A percentile compares a stretch with the other conserved stretches of the same genome.
Evolutionary conservation across 257 asterid genomes (phyloP).

Genomic region (Petunia axillaris): DNA sequence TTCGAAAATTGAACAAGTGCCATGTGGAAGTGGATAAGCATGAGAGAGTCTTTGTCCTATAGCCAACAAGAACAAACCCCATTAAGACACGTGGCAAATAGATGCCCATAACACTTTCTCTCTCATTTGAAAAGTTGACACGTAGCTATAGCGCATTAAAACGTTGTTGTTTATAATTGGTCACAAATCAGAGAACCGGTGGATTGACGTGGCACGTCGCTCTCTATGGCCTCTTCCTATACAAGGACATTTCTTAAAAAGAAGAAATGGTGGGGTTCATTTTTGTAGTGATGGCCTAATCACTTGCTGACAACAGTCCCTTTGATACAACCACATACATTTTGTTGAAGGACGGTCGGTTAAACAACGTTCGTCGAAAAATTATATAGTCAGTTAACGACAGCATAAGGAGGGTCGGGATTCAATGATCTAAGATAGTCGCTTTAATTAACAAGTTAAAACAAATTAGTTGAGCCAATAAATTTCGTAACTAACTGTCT

Average conservation of each 20-base stretch:
- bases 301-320: constrained; percentile 24
- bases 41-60: background rate
- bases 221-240: constrained; percentile 26
- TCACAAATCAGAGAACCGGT: constrained; percentile 20
- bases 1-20: background rate
- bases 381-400: no score
- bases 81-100: constrained; percentile 30
- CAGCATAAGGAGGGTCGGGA: no score
- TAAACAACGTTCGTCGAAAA: no score
- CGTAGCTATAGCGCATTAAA: constrained; percentile 22
- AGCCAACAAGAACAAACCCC: constrained; percentile 4
- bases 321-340: no score
- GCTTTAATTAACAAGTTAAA: no score
- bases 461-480: no score
- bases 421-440: no score
- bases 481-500: no score
- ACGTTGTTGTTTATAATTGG: constrained; percentile 29
- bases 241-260: background rate
- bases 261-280: background rate
- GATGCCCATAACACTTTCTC: background rate
- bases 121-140: background rate
- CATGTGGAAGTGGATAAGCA: constrained; percentile 4
- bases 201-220: constrained; percentile 37
- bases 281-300: constrained; percentile 33
- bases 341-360: no score